Base-by-base conservation (phyloP, 2,329 filamentous ascomycete genomes). In the Cladosporium colombiae region DNA sequence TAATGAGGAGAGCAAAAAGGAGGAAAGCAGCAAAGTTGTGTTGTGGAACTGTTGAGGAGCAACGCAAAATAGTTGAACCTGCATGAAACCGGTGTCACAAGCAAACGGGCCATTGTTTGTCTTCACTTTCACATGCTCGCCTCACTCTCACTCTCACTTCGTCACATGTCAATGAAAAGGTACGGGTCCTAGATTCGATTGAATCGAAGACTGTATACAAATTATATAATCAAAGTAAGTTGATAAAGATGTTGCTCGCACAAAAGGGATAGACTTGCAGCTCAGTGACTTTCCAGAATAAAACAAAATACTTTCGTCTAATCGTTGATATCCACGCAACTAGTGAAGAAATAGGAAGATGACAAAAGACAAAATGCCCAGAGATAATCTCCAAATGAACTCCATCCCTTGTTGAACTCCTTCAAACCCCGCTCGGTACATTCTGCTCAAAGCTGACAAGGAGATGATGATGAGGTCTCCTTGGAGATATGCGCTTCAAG, bases 261-360 rank as follows among this genome's bases (percentile, higher is more conserved):
- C 27, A 33, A 52, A 29, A 55, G 52, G 29, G 14, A 29, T 13
- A 33, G 52, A 46, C 27, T 33, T 55, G 27, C 27, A 29, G 27
- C 29, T 53, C 18, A 11, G 11, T 25, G 23, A 16, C 27, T 63
- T 63, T 56, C 49, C 61, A 56, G 35, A 33, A 35, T 25, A 55
- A 53, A 52, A 55, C 29, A 33, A 31, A 18, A 63, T 63, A 63
- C 61, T 63, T 63, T 63, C 61, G 50, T 63, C 61, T 63, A 63
- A 37, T 63, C 61, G 33, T 63, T 44, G 61, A 55, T 55, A 44
- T 56, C 33, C 46, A 35, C 61, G 50, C 61, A 44, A 46, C 25
- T 63, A 35, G 27, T 21, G 40, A 29, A 40, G n/a, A 3, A 29
- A 27, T 29, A 52, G 49, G 50, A 52, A 25, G 27, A 35, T 46